These are phyloP conservation scores for Chytriomyces sp. DNA, from an alignment of 192 early-diverging fungal genomes.

Conservation along the genomic window DNA sequence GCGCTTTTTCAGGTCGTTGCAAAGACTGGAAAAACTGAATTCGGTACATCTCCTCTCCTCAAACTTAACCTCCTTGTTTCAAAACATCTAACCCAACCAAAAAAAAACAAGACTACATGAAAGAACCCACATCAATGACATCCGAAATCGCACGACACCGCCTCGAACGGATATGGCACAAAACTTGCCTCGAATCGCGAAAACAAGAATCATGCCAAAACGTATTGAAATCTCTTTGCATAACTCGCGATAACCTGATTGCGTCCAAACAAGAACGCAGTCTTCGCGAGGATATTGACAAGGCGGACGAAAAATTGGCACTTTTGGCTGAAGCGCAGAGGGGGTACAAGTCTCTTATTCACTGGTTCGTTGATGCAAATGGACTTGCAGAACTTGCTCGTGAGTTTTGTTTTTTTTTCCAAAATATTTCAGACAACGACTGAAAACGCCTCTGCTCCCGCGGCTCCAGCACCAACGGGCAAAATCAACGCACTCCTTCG, in stretches of 20 bases:
- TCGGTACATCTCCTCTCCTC: not conserved
- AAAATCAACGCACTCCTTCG: constrained; percentile 29
- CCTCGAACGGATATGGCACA: constrained; percentile 11
- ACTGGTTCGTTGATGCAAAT: constrained; percentile 21
- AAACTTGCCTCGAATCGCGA: not conserved
- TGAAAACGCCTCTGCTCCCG: not conserved
- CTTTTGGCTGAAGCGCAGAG: not conserved
- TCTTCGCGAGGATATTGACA: constrained; percentile 28
- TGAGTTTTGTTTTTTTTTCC: not conserved
- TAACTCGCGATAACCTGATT: constrained; percentile 21
- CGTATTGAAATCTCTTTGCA: constrained; percentile 17
- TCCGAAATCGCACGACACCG: constrained; percentile 19
- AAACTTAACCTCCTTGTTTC: not conserved
- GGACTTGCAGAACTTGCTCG: constrained; percentile 6
- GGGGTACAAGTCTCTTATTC: constrained; percentile 9
- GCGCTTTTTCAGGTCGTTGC: not conserved
- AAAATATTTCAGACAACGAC: not conserved
- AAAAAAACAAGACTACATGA: constrained; percentile 11
- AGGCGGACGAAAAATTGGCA: constrained; percentile 6
- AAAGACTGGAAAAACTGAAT: constrained; percentile 13
- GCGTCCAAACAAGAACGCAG: constrained; percentile 24
- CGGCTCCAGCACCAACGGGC: not conserved
- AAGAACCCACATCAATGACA: not conserved
- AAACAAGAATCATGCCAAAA: constrained; percentile 23
- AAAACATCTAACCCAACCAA: not conserved